Base-by-base conservation (phyloP, 805 yeast genomes). In the Pichia paraexigua region DNA sequence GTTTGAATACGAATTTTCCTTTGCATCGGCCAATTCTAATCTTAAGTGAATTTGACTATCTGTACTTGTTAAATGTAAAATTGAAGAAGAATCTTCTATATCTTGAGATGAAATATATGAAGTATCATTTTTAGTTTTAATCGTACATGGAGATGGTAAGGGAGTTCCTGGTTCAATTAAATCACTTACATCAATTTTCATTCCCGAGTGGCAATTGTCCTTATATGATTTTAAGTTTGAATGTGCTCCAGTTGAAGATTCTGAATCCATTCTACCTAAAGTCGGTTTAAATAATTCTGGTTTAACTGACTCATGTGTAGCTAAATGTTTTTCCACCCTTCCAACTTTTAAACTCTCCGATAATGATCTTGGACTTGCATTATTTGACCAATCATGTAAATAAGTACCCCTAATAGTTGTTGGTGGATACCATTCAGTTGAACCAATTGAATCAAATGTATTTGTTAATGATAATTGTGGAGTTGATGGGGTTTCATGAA, bases 381-480 rank as follows among this genome's bases (percentile, higher is more conserved):
- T 47, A 8, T 24, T 21, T 17, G 53, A 44, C 70, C 70, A 66
- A 46, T 61, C 57, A 53, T 66, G 68, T 1, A 63, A 57, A 45
- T 58, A 60, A 3, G 67, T 65, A 2, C 70, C 70, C 47, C 56
- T 57, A 2, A 66, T 66, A 0, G 70, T 65, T 4, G 64, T 58
- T 13, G 63, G 48, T 5, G 58, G 50, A 8, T 20, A 30, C 48
- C 54, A 47, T 25, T 45, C 49, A 13, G 35, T 40, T 4, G 45
- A 35, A 43, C 13, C 28, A 1, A 22, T 43, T 2, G 45, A 32
- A 15, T 42, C 43, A 2, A 21, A 28, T 25, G 40, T 40, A 20
- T 27, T 28, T 25, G 52, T 30, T 40, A 41, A 24, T 15, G 24
- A 15, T 41, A n/a, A 2, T 25, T 15, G 21, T 7, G 49, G 25